Conservation (phyloP, 2,329 filamentous ascomycete species). For the Fusarium clavum region DNA sequence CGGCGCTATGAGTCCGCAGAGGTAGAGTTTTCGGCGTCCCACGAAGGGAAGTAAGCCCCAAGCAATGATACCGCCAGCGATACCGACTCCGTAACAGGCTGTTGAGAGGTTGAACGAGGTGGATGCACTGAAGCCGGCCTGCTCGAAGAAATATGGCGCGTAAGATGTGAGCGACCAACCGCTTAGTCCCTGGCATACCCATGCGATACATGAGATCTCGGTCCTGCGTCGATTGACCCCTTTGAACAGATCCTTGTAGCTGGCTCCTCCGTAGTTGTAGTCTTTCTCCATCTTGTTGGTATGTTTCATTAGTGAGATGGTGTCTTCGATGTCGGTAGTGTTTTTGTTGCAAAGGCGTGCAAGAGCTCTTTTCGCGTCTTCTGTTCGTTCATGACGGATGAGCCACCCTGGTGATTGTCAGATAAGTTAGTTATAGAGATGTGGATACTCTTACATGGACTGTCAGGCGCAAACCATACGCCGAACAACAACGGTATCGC, state of each 20-base stretch:
- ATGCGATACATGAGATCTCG: constrained; percentile 46
- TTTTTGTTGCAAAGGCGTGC: constrained; percentile 48
- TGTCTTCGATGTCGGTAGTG: constrained; percentile 56
- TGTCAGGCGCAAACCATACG: constrained; percentile 54
- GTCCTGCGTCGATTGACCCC: constrained; percentile 46
- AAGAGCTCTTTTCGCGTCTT: constrained; percentile 50
- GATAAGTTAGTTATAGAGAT: not conserved
- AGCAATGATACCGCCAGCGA: constrained; percentile 55
- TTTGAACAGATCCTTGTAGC: constrained; percentile 36
- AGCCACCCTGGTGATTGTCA: constrained; percentile 49
- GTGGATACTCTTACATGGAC: constrained; percentile 49
- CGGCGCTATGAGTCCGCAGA: constrained; percentile 49
- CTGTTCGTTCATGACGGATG: constrained; percentile 51
- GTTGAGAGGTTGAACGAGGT: constrained; percentile 56
- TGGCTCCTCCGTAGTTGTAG: constrained; percentile 50
- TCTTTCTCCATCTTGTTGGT: constrained; percentile 58
- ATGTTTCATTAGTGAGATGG: constrained; percentile 55
- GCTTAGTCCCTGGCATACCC: constrained; percentile 45
- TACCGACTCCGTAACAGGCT: constrained; percentile 54
- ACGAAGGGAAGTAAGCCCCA: constrained; percentile 54
- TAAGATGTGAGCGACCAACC: constrained; percentile 40
- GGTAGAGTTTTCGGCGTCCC: constrained; percentile 56
- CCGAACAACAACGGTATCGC: constrained; percentile 52
- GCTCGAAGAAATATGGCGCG: constrained; percentile 56
- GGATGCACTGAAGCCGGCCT: constrained; percentile 53